phyloP scores from a whole-genome alignment of 352 stramenopile genomes.

The Blastocystis sp. region DNA sequence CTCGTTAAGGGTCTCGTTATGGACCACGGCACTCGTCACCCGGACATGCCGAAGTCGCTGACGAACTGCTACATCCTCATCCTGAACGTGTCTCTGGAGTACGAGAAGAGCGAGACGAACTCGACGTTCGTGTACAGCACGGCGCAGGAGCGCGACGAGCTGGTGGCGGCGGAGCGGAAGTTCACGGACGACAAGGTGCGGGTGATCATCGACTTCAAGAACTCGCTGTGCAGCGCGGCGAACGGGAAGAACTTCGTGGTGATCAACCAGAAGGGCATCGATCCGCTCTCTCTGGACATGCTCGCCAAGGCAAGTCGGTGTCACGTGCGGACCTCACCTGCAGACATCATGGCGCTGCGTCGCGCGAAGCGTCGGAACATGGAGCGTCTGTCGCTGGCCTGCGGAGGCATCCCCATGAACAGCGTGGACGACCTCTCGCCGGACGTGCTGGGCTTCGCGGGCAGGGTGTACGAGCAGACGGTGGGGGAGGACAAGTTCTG shows the following conservation, averaged over 20 bases:
- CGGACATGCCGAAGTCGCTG: constrained; percentile 92
- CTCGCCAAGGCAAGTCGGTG: constrained; percentile 86
- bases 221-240: constrained; percentile 84
- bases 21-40: constrained; percentile 95
- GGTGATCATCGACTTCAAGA: constrained; percentile 97
- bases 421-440: constrained; percentile 91
- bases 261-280: constrained; percentile 99
- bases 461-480: constrained; percentile 92
- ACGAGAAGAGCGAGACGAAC: constrained; percentile 98
- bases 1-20: constrained; percentile 76
- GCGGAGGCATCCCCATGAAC: constrained; percentile 93
- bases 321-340: not conserved
- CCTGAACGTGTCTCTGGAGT: constrained; percentile 98
- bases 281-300: constrained; percentile 96
- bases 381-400: constrained; percentile 96
- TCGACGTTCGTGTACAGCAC: constrained; percentile 94
- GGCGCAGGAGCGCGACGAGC: constrained; percentile 95
- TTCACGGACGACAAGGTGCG: constrained; percentile 87
- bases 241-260: constrained; percentile 95
- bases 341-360: constrained; percentile 88
- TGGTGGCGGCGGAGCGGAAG: constrained; percentile 84
- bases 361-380: constrained; percentile 98
- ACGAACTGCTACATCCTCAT: constrained; percentile 97
- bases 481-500: constrained; percentile 96
- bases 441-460: constrained; percentile 88